Evolutionary conservation across 2,329 filamentous ascomycete genomes (phyloP), one percentile per base, ranked within the genome.

Genomic region (Simplicillium aogashimaense): DNA sequence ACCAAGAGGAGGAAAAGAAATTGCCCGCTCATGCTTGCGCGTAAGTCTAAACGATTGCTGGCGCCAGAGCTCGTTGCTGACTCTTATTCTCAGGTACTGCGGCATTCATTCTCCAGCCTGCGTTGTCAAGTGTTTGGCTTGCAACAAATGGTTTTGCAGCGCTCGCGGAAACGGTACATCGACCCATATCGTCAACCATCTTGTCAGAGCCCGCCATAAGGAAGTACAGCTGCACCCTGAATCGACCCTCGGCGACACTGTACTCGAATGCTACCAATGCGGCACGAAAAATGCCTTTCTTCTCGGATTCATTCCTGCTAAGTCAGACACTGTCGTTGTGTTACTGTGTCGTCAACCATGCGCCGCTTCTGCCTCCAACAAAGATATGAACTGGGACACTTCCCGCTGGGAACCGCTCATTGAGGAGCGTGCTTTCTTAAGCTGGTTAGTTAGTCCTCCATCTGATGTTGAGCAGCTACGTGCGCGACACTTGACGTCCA

Each of bases 341-440:
- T 78, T 98, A 35, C 76, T 98, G 30, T 98, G 92, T 61, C 88
- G 92, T 45, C 92, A 97, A 63, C 92, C 92, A 36, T 98, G 92
- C 61, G 92, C 90, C 29, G 83, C 92, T 20, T 90, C 86, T 66
- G 85, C 89, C 2, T 97, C 92, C 29, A 90, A 87, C 49, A 98
- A 98, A 65, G 92, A 98, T 55, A 97, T 98, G 89, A 98, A 92
- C 60, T 98, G 92, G 92, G 92, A 98, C 60, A 94, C 89, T 6
- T 94, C 90, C 18, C 81, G 89, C 57, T 98, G 92, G 92, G 89
- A 97, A 59, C 92, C 92, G 11, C 72, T 98, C 43, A 97, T 98
- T 48, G 89, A 95, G 61, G 92, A 98, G 56, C 86, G 92, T 37
- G 92, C 88, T 13, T 98, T 98, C 58, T 66, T 98, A 30, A 76